phyloP scores from a whole-genome alignment of 2,329 filamentous ascomycete species.

The Neonectria neomacrospora region DNA sequence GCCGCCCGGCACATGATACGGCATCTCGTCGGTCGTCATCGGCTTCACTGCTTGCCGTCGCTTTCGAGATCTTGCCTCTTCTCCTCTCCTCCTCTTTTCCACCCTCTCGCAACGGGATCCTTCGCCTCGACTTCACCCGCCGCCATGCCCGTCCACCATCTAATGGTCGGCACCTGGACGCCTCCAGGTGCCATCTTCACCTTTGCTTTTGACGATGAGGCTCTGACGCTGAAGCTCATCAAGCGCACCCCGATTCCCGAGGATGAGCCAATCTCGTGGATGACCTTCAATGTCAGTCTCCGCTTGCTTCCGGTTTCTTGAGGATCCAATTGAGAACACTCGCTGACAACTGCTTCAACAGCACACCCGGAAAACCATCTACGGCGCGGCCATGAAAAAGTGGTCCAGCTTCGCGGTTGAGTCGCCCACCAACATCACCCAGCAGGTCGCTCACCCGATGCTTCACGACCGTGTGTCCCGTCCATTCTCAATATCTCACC shows the following conservation, averaged over 20 bases:
- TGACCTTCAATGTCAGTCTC: slow-evolving; percentile 83
- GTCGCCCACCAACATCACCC: slow-evolving; percentile 79
- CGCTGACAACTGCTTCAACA: slow-evolving; percentile 49
- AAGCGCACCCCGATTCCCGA: slow-evolving; percentile 84
- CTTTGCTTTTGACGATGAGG: slow-evolving; percentile 86
- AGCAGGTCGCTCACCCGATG: slow-evolving; percentile 79
- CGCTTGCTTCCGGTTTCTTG: background rate
- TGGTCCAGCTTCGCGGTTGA: slow-evolving; percentile 86
- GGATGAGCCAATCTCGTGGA: slow-evolving; percentile 92
- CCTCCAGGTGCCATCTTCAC: slow-evolving; percentile 91
- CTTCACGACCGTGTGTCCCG: slow-evolving; percentile 75
- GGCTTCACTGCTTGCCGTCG: slow-evolving; percentile 12
- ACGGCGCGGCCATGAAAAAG: slow-evolving; percentile 93
- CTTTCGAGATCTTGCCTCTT: background rate
- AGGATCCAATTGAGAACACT: background rate
- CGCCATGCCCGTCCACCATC: slow-evolving; percentile 81
- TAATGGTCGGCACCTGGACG: slow-evolving; percentile 94
- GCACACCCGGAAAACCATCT: slow-evolving; percentile 86
- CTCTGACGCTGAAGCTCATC: slow-evolving; percentile 76
- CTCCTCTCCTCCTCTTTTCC: background rate
- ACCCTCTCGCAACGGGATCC: slow-evolving; percentile 15
- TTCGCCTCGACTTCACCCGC: slow-evolving; percentile 27
- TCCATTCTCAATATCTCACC: background rate
- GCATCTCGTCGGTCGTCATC: slow-evolving; percentile 25
- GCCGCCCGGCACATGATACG: slow-evolving; percentile 25